Conservation (phyloP, 495 filamentous ascomycete genomes). For the Penicillium macrosclerotiorum region DNA sequence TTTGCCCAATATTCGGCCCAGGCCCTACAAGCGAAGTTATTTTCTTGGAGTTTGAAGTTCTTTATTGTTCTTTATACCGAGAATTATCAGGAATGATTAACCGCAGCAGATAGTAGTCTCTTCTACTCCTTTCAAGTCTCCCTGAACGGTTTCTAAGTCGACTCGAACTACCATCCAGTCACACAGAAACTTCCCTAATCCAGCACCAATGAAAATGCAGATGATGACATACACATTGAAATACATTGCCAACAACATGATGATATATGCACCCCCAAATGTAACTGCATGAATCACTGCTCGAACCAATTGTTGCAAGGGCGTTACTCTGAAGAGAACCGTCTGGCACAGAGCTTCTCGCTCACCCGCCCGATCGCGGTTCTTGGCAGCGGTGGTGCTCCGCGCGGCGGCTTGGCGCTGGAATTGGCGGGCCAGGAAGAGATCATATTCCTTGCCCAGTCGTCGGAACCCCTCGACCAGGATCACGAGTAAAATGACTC, state of each 20-base stretch:
- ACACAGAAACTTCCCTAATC: slow-evolving; percentile 54
- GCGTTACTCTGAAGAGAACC: slow-evolving; percentile 41
- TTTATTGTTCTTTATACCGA: not conserved
- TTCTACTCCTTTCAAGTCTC: slow-evolving; percentile 9
- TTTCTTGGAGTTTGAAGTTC: too few relatives aligned
- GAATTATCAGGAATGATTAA: slow-evolving; percentile 1
- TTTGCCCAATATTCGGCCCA: too few relatives aligned
- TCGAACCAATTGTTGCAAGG: slow-evolving; percentile 56
- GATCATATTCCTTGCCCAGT: slow-evolving; percentile 55
- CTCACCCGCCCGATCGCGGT: slow-evolving; percentile 1
- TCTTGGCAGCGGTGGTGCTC: slow-evolving; percentile 16
- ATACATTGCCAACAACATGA: slow-evolving; percentile 63
- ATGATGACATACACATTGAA: slow-evolving; percentile 63
- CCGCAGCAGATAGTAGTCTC: slow-evolving; percentile 29
- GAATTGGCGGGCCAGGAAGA: slow-evolving; percentile 45
- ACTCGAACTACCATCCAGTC: slow-evolving; percentile 40
- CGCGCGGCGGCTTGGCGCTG: slow-evolving; percentile 26
- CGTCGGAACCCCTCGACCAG: slow-evolving; percentile 60
- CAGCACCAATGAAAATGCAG: slow-evolving; percentile 58
- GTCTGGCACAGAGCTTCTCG: not conserved
- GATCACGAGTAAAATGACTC: slow-evolving; percentile 60
- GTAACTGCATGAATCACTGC: slow-evolving; percentile 58
- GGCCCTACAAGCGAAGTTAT: too few relatives aligned
- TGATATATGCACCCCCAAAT: slow-evolving; percentile 63
- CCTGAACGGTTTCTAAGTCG: not conserved